Base-by-base conservation (phyloP, 768 basidiomycete species). In the Amanita pseudoporphyria region DNA sequence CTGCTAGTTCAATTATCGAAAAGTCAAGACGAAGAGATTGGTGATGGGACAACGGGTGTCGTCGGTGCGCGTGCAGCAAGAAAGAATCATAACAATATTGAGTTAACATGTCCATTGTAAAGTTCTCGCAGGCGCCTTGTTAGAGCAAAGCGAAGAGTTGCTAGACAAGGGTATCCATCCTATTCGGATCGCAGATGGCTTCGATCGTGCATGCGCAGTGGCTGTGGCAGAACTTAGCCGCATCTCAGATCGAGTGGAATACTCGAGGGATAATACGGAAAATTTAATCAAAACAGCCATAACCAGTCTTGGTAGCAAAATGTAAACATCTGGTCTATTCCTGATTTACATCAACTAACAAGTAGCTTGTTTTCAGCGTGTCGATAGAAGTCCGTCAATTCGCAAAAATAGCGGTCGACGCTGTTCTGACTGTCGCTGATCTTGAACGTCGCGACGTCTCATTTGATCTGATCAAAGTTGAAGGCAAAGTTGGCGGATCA, bases 141-240 rank as follows among this genome's bases (percentile, higher is more conserved):
- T 99, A 37, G 95, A 98, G 57, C 85, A 96, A 63, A 94, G 93
- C 52, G 87, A 97, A 69, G 76, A 82, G 3, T 75, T 99, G n/a
- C 78, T 99, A n/a, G 96, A 99, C 69, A 78, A 93, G n/a, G 96
- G 96, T 30, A 89, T 99, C 57, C 96, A 99, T 65, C 96, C 96
- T 40, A 97, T 98, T 65, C 85, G 95, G 48, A 98, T 99, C 60
- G 96, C 96, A 58, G 96, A 99, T 66, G 96, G 96, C 30, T 99
- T 95, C 64, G 96, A 99, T 68, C 84, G 80, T 49, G 96, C 96
- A 31, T 98, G 96, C 62, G 60, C 74, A 30, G 85, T 95, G 4
- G 96, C 96, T 10, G 81, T 98, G 39, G 79, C 84, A 59, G 84
- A 98, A 55, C 78, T 99, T 44, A 87, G 98, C 68, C 71, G 78